Conservation (phyloP, 371 early-diverging fungal species). For the Mucor racemosus region DNA sequence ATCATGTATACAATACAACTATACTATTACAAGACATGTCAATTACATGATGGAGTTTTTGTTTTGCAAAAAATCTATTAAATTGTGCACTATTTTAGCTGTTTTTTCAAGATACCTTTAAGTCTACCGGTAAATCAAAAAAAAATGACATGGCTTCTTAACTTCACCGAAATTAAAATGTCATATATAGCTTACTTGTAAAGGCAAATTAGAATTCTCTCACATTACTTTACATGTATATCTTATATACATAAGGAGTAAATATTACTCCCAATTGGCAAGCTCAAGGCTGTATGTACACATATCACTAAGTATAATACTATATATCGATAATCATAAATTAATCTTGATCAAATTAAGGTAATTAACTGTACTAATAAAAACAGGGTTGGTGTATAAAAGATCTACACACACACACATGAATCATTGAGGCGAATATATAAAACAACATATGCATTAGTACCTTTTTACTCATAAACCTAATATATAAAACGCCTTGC, state of each 20-base stretch:
- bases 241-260: background rate
- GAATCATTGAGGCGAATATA: background rate
- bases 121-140: background rate
- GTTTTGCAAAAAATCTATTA: background rate
- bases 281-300: background rate
- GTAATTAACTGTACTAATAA: background rate
- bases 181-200: background rate
- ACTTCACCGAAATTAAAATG: no score
- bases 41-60: background rate
- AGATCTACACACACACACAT: background rate
- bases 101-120: background rate
- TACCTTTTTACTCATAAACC: background rate
- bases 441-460: background rate
- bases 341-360: background rate
- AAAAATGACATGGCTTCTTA: no score
- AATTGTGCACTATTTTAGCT: background rate
- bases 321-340: background rate
- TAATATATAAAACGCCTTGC: background rate
- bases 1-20: no score
- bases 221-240: background rate
- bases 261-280: background rate
- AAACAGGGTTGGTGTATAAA: background rate
- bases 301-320: background rate
- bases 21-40: no score
- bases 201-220: background rate